Evolutionary conservation across 495 filamentous ascomycete genomes (phyloP), one percentile per base, ranked within the genome.

Genomic region (Podospora appendiculata): DNA sequence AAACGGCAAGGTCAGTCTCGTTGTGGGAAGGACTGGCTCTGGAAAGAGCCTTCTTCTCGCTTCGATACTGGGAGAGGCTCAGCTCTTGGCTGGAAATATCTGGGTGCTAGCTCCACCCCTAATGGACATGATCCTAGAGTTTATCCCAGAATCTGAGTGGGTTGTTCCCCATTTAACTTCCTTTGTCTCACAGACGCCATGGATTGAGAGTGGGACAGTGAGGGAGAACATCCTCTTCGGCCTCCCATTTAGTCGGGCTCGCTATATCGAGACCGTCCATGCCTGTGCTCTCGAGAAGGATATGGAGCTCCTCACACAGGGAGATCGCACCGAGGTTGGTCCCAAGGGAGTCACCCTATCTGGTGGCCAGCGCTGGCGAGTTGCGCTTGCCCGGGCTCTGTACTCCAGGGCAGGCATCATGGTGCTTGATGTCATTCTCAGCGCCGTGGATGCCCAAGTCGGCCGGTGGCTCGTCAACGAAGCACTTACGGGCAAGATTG

Each of bases 291-390:
- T 90, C 9, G 70, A 76, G 32, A 74, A 78, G 10, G 86, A 90
- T 66, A 70, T 90, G 1, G 71, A 73, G 4, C 75, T 77, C 13
- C 78, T 89, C 42, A 76, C 78, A 19, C 77, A 84, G 53, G 83
- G 85, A 35, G 86, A 90, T 57, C 63, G 78, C 35, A 86, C 86
- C 1, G 81, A 85, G 56, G 77, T 90, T 49, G 86, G 86, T 1
- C 81, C 85, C 48, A 81, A 82, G 50, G 86, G 86, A 0, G 79
- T 86, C 17, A 84, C 78, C 47, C 72, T 90, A 4, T 85, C 81
- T 9, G 86, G 86, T 46, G 86, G 86, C 0, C 86, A 90, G 59
- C 79, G 80, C 45, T 85, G 84, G 65, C 74, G 86, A 12, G 72
- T 87, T 19, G 79, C 82, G 8, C 70, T 90, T 1, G 86, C 86